Evolutionary conservation across 2,329 filamentous ascomycete genomes (phyloP), one percentile per base, ranked within the genome.

Genomic region (Aureobasidium lini): DNA sequence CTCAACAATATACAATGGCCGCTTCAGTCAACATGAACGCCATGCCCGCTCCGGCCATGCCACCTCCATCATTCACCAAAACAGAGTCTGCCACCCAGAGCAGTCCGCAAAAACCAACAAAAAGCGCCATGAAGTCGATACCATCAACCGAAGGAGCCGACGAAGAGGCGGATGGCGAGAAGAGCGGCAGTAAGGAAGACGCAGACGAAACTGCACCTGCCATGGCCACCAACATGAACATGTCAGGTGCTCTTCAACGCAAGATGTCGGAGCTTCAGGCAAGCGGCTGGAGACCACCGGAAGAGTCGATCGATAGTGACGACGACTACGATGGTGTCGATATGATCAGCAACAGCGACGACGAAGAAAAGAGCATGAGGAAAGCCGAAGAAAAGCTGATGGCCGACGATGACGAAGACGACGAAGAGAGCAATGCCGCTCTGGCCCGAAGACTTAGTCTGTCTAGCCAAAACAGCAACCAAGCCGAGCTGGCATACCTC

Each of bases 251-350:
- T 44, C 64, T 69, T 32, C 64, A 66, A 28, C 63, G 59, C 15
- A 64, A 63, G 53, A 64, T 64, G 44, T 62, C 66, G 34, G 63
- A 61, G 13, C 52, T 60, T 11, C 59, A 65, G 40, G 65, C 64
- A 40, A 59, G 42, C 32, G 64, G 62, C 16, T 59, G 64, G 62
- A 46, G 66, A 36, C 62, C 62, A n/a, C 60, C 61, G 53, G 62
- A 63, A 50, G 62, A 63, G 48, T 46, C 57, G 7, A 62, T 63
- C 16, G 65, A 65, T 10, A 53, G 59, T n/a, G 63, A 59, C 34
- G 62, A 64, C 18, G 68, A 67, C 46, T 71, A 71, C 53, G 66
- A 60, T 16, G 70, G 49, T 4, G 62, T 71, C 23, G 66, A 70
- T 31, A 64, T 67, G 9, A 65, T 70, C 18, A 70, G 69, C 59